Evolutionary conservation across 805 yeast genomes (phyloP), one percentile per base, ranked within the genome.

Genomic region (Candida xiaguanensis): DNA sequence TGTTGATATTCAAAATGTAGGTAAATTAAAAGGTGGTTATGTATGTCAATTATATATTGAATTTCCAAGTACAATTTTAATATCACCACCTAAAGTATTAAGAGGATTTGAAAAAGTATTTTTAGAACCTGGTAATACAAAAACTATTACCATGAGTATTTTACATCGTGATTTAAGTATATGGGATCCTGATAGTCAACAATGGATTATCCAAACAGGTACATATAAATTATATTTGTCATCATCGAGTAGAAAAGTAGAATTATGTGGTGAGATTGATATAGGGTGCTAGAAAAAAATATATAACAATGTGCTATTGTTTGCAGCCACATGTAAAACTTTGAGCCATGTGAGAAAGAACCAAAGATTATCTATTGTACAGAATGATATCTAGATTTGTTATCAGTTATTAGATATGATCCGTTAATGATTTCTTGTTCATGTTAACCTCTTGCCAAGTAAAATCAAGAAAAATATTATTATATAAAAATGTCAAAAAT

Each of bases 151-250:
- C 12, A 78, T 78, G 46, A 63, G 67, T 34, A 56, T 79, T 14
- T 54, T 65, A 41, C 69, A 75, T 51, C 64, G 80, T 41, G 84
- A 79, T 53, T 57, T 78, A 44, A 66, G 78, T 39, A 61, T 72
- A 17, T 78, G 82, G 82, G 82, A 77, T 48, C 62, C 74, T 0
- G 64, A 53, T 15, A 63, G 70, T 12, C 80, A 77, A 51, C 74
- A 77, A 46, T 78, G 85, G 84, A 58, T 75, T 16, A 70, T 78
- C 28, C 77, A 70, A 47, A 71, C 75, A 8, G 85, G 84, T 2
- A 62, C 67, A 3, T 79, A 77, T 56, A 69, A 65, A 42, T 57
- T 78, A 8, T 77, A 67, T 44, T 64, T 77, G 28, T 74, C 81
- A 0, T 65, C 75, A 15, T 68, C 76, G 23, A 69, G 77, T 48